phyloP scores from a whole-genome alignment of 1,139 yeast species.

The Taphrina confusa region DNA sequence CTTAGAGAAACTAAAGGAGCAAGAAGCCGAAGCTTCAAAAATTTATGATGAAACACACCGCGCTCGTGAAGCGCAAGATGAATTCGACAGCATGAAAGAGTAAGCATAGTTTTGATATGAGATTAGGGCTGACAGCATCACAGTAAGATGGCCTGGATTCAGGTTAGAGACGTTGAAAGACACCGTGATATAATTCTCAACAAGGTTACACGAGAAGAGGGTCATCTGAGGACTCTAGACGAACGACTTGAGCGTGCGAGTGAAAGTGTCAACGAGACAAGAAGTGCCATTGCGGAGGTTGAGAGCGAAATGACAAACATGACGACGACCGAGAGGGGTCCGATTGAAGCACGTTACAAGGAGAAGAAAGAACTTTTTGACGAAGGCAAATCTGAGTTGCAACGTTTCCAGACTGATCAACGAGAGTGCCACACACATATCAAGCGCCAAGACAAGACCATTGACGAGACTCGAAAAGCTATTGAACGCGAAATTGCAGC shows the following conservation, averaged over 20 bases:
- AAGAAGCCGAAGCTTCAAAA: constrained; percentile 42
- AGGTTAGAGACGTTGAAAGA: constrained; percentile 51
- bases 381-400: constrained; percentile 18
- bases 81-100: constrained; percentile 31
- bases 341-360: constrained; percentile 1
- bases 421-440: constrained; percentile 23
- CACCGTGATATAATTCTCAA: not conserved
- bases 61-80: constrained; percentile 40
- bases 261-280: not conserved
- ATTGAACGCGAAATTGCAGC: constrained; percentile 14
- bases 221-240: constrained; percentile 9
- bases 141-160: constrained; percentile 36
- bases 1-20: constrained; percentile 20
- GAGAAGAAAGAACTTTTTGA: not conserved
- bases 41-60: constrained; percentile 47
- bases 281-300: constrained; percentile 8
- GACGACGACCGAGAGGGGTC: constrained; percentile 3
- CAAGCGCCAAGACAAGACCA: constrained; percentile 13
- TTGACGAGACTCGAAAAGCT: constrained; percentile 5
- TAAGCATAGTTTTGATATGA: constrained; percentile 26
- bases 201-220: not conserved
- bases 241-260: not conserved
- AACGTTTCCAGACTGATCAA: constrained; percentile 7
- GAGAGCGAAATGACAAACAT: not conserved
- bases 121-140: constrained; percentile 16